A percentile compares a stretch with the other conserved stretches of the same genome.
These are phyloP conservation scores for Adansonia gregorii DNA, from an alignment of 441 rosid genomes.

Conservation along the genomic window DNA sequence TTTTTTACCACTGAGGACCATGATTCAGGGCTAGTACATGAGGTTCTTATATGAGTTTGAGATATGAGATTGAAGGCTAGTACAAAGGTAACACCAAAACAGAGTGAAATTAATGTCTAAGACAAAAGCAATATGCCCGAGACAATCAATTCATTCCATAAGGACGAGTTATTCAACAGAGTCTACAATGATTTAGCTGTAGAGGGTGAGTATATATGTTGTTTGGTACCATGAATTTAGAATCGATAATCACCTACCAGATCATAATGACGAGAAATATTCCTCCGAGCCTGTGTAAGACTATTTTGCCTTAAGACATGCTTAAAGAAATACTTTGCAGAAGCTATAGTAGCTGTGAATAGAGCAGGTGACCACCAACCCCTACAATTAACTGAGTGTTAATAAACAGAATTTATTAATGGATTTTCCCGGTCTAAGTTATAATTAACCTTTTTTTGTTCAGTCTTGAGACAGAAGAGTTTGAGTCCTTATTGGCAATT, in stretches of 20 bases:
- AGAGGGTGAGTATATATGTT: background rate
- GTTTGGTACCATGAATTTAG: background rate
- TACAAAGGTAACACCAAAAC: no score
- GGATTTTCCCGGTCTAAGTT: background rate
- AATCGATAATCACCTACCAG: conserved; percentile 47
- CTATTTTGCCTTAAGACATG: conserved; percentile 73
- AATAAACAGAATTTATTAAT: background rate
- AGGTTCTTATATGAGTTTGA: no score
- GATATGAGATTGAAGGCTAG: no score
- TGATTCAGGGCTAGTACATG: no score
- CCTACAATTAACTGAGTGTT: conserved; percentile 36
- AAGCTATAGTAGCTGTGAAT: conserved; percentile 65
- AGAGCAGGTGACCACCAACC: conserved; percentile 97
- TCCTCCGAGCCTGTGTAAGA: conserved; percentile 92
- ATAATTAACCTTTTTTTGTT: conserved; percentile 57
- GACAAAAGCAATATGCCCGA: no score
- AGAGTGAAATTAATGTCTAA: no score
- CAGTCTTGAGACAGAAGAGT: conserved; percentile 39
- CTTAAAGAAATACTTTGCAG: conserved; percentile 67
- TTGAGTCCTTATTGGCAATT: conserved; percentile 64
- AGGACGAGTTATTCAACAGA: background rate
- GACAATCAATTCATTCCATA: background rate
- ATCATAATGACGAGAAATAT: conserved; percentile 87
- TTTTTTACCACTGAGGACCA: background rate
- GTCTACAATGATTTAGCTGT: background rate